Evolutionary conservation across 2,329 filamentous ascomycete species (phyloP).

Genomic region (Colletotrichum coccodes): DNA sequence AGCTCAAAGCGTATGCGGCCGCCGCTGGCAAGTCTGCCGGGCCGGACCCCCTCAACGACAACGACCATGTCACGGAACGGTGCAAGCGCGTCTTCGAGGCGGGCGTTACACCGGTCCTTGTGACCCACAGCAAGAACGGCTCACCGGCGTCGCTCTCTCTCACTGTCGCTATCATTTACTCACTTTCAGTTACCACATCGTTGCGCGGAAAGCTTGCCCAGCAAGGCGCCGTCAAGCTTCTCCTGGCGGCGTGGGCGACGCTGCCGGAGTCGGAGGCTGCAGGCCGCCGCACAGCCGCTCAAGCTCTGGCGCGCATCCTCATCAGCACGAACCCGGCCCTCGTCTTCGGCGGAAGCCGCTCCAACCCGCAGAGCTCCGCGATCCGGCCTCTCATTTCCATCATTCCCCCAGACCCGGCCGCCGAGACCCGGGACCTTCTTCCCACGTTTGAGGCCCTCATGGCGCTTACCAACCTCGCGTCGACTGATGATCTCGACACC

Average conservation of each 20-base stretch:
- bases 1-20: constrained; percentile 95
- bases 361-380: constrained; percentile 80
- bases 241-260: constrained; percentile 77
- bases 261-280: constrained; percentile 62
- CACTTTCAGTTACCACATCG: constrained; percentile 78
- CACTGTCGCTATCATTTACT: constrained; percentile 79
- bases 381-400: constrained; percentile 84
- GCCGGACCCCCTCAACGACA: constrained; percentile 77
- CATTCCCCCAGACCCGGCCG: constrained; percentile 70
- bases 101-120: constrained; percentile 79
- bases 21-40: constrained; percentile 74
- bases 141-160: constrained; percentile 78
- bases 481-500: constrained; percentile 74
- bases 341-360: constrained; percentile 82
- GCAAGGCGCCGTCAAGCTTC: constrained; percentile 89
- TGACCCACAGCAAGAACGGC: constrained; percentile 78
- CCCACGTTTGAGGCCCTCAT: constrained; percentile 92
- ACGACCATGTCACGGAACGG: constrained; percentile 78
- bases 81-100: constrained; percentile 84
- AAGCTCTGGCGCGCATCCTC: constrained; percentile 84
- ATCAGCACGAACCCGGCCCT: constrained; percentile 88
- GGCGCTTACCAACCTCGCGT: constrained; percentile 93
- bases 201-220: constrained; percentile 86
- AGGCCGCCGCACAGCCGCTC: constrained; percentile 72
- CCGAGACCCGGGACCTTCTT: constrained; percentile 79